phyloP scores from a whole-genome alignment of 495 filamentous ascomycete species.

The Opeltia flavorubescens region DNA sequence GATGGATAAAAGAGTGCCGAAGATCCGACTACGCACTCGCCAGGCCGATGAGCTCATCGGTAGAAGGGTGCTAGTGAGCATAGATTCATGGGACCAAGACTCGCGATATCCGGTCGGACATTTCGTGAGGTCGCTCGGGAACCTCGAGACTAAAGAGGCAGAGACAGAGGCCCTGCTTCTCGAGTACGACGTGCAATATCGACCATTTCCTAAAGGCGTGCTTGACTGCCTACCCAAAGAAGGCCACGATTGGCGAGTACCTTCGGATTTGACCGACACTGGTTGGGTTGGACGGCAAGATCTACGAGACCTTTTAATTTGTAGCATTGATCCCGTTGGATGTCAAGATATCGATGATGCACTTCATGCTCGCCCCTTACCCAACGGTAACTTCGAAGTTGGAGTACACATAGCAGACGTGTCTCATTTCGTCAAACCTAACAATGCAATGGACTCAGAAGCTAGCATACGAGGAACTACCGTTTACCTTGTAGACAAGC shows the following conservation, averaged over 20 bases:
- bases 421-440: conserved; percentile 93
- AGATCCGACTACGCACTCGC: conserved; percentile 81
- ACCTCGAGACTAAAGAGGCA: conserved; percentile 85
- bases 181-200: conserved; percentile 95
- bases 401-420: conserved; percentile 99
- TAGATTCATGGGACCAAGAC: conserved; percentile 88
- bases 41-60: conserved; percentile 79
- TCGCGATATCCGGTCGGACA: conserved; percentile 87
- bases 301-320: conserved; percentile 73
- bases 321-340: conserved; percentile 91
- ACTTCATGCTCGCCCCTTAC: conserved; percentile 68
- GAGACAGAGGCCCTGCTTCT: conserved; percentile 91
- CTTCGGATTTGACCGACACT: conserved; percentile 54
- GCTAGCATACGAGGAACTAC: conserved; percentile 89
- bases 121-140: conserved; percentile 83
- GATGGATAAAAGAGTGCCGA: conserved; percentile 95
- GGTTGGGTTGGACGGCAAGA: conserved; percentile 79
- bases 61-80: conserved; percentile 85
- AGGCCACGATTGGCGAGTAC: conserved; percentile 90
- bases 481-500: conserved; percentile 95
- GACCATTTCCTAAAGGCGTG: conserved; percentile 90
- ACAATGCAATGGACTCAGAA: conserved; percentile 92
- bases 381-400: conserved; percentile 91
- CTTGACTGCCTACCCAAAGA: conserved; percentile 83
- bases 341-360: conserved; percentile 99